Percentiles rank a stretch among this genome's conserved stretches.
phyloP scores from a whole-genome alignment of 176 grass and related monocot species.

The Ananas comosus region DNA sequence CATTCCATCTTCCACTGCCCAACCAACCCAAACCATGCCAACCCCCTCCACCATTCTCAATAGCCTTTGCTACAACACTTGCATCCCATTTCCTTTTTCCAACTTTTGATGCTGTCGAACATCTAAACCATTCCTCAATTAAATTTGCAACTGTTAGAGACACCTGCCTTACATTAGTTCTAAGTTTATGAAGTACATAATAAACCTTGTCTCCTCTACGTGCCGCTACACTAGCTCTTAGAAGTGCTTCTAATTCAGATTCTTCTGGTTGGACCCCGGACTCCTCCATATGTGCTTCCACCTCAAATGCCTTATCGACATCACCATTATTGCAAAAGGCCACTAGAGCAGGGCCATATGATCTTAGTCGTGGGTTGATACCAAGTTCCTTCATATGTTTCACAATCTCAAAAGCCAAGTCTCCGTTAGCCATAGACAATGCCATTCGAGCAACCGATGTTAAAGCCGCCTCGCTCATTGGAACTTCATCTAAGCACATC shows the following conservation, averaged over 20 bases:
- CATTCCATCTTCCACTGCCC: conserved; percentile 51
- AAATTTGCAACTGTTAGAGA: conserved; percentile 31
- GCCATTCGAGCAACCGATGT: conserved; percentile 52
- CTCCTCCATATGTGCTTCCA: conserved; percentile 50
- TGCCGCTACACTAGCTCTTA: conserved; percentile 34
- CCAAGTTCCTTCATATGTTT: conserved; percentile 45
- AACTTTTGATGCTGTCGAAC: conserved; percentile 45
- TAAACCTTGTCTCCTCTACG: conserved; percentile 40
- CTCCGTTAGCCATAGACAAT: conserved; percentile 36
- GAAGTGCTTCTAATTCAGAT: conserved; percentile 45
- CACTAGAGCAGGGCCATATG: conserved; percentile 48
- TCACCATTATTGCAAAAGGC: conserved; percentile 47
- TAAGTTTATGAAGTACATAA: conserved; percentile 62
- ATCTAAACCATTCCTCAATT: conserved; percentile 53
- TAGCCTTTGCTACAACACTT: conserved; percentile 23
- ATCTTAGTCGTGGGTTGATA: conserved; percentile 36
- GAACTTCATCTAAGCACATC: conserved; percentile 34
- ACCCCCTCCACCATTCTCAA: conserved; percentile 60
- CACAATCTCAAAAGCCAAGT: conserved; percentile 54
- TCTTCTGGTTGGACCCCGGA: conserved; percentile 44
- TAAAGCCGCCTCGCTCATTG: conserved; percentile 51
- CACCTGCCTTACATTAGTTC: conserved; percentile 54
- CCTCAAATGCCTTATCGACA: conserved; percentile 55
- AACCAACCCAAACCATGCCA: conserved; percentile 68
- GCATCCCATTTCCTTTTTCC: conserved; percentile 66